Evolutionary conservation across 441 rosid genomes (phyloP).

Genomic region (Populus hybrid): DNA sequence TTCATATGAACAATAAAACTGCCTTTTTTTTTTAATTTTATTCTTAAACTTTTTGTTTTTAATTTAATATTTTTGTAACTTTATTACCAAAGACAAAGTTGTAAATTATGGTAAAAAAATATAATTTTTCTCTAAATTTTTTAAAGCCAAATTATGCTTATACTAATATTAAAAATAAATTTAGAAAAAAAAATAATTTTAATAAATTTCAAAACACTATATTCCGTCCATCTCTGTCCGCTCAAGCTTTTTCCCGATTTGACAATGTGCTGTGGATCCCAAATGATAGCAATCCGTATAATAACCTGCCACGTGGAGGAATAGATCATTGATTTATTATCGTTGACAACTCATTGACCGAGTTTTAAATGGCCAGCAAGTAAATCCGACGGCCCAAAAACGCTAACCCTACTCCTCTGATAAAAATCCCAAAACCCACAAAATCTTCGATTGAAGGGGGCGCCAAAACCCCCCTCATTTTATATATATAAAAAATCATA

Average conservation of each 20-base stretch:
- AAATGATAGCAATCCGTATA: background rate
- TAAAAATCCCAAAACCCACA: slow-evolving; percentile 6
- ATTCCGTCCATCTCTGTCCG: background rate
- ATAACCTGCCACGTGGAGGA: slow-evolving; percentile 23
- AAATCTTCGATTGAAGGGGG: slow-evolving; percentile 19
- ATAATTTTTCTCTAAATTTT: no score
- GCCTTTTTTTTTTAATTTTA: no score
- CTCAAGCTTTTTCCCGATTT: background rate
- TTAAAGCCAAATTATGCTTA: background rate
- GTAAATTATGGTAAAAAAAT: background rate
- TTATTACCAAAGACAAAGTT: background rate
- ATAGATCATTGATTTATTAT: background rate
- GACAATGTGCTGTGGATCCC: slow-evolving; percentile 18
- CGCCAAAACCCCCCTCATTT: slow-evolving; percentile 34
- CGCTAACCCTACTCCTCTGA: background rate
- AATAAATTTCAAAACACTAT: no score
- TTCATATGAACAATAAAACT: no score
- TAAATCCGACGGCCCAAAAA: slow-evolving; percentile 24
- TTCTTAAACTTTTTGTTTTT: background rate
- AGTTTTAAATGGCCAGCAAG: slow-evolving; percentile 16
- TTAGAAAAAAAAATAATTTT: no score
- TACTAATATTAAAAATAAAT: no score
- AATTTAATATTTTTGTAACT: no score
- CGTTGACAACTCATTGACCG: slow-evolving; percentile 1
- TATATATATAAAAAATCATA: background rate